Evolutionary conservation across 2,329 filamentous ascomycete genomes (phyloP), one percentile per base, ranked within the genome.

Genomic region (Chrysoporthe puriensis): DNA sequence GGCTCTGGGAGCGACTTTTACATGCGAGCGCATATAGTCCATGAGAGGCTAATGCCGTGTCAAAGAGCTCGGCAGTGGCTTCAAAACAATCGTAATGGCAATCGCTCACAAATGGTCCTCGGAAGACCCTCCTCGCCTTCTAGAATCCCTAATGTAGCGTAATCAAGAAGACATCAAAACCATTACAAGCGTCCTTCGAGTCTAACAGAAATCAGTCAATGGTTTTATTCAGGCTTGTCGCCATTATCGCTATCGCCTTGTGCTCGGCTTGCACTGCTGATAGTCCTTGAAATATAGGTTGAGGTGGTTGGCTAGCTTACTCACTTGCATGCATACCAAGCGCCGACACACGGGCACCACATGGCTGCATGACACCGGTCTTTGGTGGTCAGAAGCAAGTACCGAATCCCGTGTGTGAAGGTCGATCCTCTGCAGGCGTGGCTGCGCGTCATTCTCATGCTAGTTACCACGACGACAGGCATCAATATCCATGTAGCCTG

Each of bases 381-480:
- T 9, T 14, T 16, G 26, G n/a, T 11, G 9, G 3, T 44, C 34
- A 34, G 50, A 3, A 42, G 21, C 36, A 63, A 66, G 52, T 26
- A 34, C 64, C 64, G 64, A 66, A 66, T 4, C 21, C 59, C 64
- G 64, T 11, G 26, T 26, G 48, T 26, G 8, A 52, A 52, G 13
- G 48, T 4, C 40, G 14, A 36, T 34, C 5, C 26, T 5, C 4
- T 16, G 26, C 34, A 32, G 54, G 56, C 40, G 56, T 58, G 56
- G 34, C 56, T 58, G 56, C 34, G 36, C 40, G 3, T n/a, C 34
- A 34, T 26, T 26, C 26, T 26, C 26, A 26, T 26, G 26, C 26
- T 26, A 26, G 26, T 26, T 26, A 32, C 11, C 26, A 54, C 26
- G 21, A 50, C 26, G 26, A 26, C 26, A 26, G 2, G 26, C 26